Conservation (phyloP, 768 basidiomycete genomes). For the Lepiota brunneoincarnata region DNA sequence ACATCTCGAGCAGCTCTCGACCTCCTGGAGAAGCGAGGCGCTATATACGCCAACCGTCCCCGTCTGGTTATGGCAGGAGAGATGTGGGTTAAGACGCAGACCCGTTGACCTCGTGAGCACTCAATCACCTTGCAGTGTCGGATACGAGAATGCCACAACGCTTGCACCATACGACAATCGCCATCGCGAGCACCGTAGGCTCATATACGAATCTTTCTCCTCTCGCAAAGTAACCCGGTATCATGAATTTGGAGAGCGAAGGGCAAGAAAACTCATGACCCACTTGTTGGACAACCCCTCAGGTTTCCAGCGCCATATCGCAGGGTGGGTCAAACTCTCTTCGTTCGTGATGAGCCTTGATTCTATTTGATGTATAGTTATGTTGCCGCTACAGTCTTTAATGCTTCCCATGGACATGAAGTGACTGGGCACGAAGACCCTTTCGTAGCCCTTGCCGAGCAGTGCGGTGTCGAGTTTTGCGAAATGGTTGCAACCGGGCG, state of each 20-base stretch:
- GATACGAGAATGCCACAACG: slow-evolving; percentile 10
- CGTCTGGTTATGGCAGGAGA: slow-evolving; percentile 29
- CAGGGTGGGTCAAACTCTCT: background rate
- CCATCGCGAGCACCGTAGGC: slow-evolving; percentile 8
- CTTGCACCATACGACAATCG: slow-evolving; percentile 2
- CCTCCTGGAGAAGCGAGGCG: slow-evolving; percentile 27
- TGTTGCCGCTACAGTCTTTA: slow-evolving; percentile 6
- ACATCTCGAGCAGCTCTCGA: slow-evolving; percentile 25
- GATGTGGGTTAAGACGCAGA: slow-evolving; percentile 13
- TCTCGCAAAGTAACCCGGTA: slow-evolving; percentile 5
- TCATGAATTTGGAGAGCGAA: slow-evolving; percentile 7
- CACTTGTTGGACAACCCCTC: slow-evolving; percentile 1
- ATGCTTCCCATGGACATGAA: slow-evolving; percentile 9
- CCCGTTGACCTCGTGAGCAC: background rate
- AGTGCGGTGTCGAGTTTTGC: slow-evolving; percentile 8
- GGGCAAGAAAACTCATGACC: slow-evolving; percentile 3
- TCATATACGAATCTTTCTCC: slow-evolving; percentile 10
- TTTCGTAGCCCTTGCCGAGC: slow-evolving; percentile 7
- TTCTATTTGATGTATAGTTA: background rate
- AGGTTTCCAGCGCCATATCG: slow-evolving; percentile 4
- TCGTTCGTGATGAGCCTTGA: background rate
- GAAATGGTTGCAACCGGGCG: slow-evolving; percentile 10
- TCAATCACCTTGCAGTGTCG: background rate
- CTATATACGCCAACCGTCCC: slow-evolving; percentile 29
- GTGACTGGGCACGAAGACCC: slow-evolving; percentile 7